These are phyloP conservation scores for Solanum boliviense DNA, from an alignment of 257 asterid genomes.

Conservation along the genomic window DNA sequence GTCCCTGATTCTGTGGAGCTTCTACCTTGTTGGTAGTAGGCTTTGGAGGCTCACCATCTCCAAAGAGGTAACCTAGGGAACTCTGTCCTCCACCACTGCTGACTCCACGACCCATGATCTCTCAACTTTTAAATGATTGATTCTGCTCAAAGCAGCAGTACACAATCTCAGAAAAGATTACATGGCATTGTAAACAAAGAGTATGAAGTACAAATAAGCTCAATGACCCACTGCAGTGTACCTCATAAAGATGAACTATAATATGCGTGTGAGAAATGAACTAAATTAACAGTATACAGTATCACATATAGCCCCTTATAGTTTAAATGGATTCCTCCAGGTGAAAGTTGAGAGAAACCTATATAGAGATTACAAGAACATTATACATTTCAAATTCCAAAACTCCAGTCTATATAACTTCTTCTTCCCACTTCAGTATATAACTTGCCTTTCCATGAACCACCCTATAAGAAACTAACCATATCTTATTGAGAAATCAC, in stretches of 20 bases:
- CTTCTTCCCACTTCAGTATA: background rate
- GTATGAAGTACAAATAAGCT: background rate
- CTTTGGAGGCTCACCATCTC: conserved; percentile 60
- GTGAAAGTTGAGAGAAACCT: background rate
- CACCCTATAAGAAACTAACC: background rate
- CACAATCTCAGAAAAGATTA: background rate
- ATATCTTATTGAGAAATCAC: background rate
- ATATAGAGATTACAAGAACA: background rate
- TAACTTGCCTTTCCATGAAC: background rate
- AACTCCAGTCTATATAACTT: background rate
- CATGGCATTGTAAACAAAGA: background rate
- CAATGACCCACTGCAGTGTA: background rate
- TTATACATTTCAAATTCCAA: background rate
- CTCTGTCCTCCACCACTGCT: conserved; percentile 92
- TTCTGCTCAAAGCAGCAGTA: conserved; percentile 7
- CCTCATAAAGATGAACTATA: background rate
- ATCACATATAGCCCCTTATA: background rate
- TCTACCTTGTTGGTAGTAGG: conserved; percentile 28
- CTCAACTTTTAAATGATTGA: background rate
- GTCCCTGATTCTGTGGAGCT: conserved; percentile 29
- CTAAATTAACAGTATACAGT: background rate
- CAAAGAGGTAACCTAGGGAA: conserved; percentile 79
- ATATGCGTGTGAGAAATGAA: background rate
- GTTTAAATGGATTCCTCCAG: background rate
- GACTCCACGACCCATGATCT: conserved; percentile 73